Percentiles rank a stretch among this genome's conserved stretches.
These are phyloP conservation scores for Monosporascus sp. DNA, from an alignment of 2,329 filamentous ascomycete genomes.

Conservation along the genomic window DNA sequence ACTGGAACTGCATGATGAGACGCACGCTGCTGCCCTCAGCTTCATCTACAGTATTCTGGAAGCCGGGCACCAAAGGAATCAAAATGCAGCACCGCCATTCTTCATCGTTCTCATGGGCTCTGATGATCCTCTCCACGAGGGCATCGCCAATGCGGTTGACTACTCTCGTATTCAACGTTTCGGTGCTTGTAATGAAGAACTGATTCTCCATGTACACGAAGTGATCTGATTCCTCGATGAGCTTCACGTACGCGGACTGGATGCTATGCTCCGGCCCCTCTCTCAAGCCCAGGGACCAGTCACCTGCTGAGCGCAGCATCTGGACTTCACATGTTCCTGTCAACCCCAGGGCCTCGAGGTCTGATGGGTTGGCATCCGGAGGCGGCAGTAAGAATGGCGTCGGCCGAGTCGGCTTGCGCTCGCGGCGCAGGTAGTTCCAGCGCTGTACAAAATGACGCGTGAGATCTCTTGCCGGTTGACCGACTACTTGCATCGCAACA, in stretches of 20 bases:
- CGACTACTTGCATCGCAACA: conserved; percentile 95
- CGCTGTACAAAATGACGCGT: conserved; percentile 95
- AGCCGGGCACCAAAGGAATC: conserved; percentile 96
- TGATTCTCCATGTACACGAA: conserved; percentile 99
- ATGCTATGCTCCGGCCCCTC: conserved; percentile 89
- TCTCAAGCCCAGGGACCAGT: conserved; percentile 83
- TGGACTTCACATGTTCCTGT: conserved; percentile 95
- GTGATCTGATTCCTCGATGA: conserved; percentile 92
- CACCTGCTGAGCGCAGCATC: conserved; percentile 81
- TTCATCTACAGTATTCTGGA: conserved; percentile 92
- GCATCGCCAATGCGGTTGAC: conserved; percentile 93
- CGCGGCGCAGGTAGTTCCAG: conserved; percentile 94
- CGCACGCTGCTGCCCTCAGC: conserved; percentile 92
- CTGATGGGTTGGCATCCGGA: conserved; percentile 81
- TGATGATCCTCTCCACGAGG: conserved; percentile 83
- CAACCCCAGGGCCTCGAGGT: conserved; percentile 81
- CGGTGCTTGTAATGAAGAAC: conserved; percentile 92
- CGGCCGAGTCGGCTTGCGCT: conserved; percentile 86
- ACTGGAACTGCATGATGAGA: conserved; percentile 95
- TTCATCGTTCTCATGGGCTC: conserved; percentile 76
- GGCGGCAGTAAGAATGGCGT: conserved; percentile 91
- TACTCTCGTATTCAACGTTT: conserved; percentile 81
- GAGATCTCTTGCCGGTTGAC: conserved; percentile 88
- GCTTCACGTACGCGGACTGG: conserved; percentile 88
- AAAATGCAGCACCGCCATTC: conserved; percentile 87